These are phyloP conservation scores for Ustilago lituana DNA, from an alignment of 1,284 basidiomycete genomes.

Conservation along the genomic window DNA sequence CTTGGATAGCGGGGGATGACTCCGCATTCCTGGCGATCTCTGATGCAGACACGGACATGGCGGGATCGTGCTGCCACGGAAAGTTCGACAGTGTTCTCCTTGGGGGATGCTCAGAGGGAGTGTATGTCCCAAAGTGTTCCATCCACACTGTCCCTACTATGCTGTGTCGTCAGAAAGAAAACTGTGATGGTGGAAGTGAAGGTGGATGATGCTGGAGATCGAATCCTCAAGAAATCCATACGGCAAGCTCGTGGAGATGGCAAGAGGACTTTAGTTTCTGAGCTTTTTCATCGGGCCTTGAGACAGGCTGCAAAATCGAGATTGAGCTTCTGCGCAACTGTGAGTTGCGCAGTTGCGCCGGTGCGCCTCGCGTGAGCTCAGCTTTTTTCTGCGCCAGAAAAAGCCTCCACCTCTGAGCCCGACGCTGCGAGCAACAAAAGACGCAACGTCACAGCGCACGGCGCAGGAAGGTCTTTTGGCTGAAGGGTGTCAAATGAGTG, in stretches of 20 bases:
- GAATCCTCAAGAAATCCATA: too few relatives aligned
- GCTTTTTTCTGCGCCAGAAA: conserved; percentile 9
- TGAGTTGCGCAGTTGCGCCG: too few relatives aligned
- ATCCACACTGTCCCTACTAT: conserved; percentile 1
- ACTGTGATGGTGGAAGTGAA: conserved; percentile 8
- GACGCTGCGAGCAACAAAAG: not conserved
- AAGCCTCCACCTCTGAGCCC: conserved; percentile 15
- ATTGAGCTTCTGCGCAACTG: too few relatives aligned
- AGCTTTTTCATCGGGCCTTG: conserved; percentile 11
- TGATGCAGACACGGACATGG: conserved; percentile 18
- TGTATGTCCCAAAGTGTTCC: not conserved
- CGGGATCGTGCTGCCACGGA: not conserved
- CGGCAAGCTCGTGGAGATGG: too few relatives aligned
- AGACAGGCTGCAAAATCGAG: too few relatives aligned
- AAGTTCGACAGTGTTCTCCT: not conserved
- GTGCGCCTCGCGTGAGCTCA: conserved; percentile 41
- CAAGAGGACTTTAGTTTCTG: too few relatives aligned
- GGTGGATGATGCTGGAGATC: too few relatives aligned
- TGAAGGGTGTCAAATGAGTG: not conserved
- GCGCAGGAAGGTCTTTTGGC: not conserved
- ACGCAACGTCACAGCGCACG: conserved; percentile 25
- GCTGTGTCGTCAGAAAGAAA: not conserved
- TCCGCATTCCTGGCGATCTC: conserved; percentile 13
- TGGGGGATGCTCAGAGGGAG: conserved; percentile 5
- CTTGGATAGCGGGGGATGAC: not conserved